A percentile compares a stretch with the other conserved stretches of the same genome.
These are phyloP conservation scores for Rutstroemia sydowiana DNA, from an alignment of 2,329 filamentous ascomycete genomes.

Conservation along the genomic window DNA sequence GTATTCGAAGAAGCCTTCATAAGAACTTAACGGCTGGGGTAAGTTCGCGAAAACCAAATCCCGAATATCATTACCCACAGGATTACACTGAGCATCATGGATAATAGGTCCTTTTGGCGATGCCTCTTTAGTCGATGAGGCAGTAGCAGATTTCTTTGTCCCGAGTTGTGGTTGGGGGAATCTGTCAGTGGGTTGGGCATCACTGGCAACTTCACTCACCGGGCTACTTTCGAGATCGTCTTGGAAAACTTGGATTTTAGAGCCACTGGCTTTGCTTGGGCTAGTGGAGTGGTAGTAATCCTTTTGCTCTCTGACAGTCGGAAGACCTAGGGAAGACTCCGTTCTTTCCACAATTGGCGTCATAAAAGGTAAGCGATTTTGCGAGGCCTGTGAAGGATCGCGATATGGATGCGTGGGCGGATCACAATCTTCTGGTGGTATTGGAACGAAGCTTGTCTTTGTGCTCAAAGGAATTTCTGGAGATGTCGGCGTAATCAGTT, in stretches of 20 bases:
- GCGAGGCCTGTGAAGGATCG: conserved; percentile 70
- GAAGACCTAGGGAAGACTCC: conserved; percentile 72
- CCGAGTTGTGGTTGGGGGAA: conserved; percentile 46
- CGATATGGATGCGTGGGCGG: conserved; percentile 73
- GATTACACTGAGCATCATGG: conserved; percentile 79
- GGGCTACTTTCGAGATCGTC: conserved; percentile 56
- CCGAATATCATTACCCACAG: conserved; percentile 70
- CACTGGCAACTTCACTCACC: conserved; percentile 56
- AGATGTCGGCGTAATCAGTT: conserved; percentile 40
- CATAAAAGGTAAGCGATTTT: conserved; percentile 95
- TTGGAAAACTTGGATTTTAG: conserved; percentile 13
- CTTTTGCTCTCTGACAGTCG: conserved; percentile 48
- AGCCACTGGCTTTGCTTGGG: conserved; percentile 50
- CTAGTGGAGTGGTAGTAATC: conserved; percentile 55
- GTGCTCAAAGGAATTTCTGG: conserved; percentile 30
- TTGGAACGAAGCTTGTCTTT: conserved; percentile 64
- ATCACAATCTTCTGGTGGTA: conserved; percentile 81
- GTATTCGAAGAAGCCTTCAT: conserved; percentile 74
- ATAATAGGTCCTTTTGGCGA: conserved; percentile 65
- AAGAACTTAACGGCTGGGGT: conserved; percentile 65
- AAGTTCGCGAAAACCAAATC: conserved; percentile 67
- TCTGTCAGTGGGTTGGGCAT: conserved; percentile 39
- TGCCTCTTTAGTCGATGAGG: conserved; percentile 33
- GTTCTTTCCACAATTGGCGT: conserved; percentile 96
- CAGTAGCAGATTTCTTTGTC: conserved; percentile 32